Conservation (phyloP, 805 yeast genomes). For the Barnettozyma populi region DNA sequence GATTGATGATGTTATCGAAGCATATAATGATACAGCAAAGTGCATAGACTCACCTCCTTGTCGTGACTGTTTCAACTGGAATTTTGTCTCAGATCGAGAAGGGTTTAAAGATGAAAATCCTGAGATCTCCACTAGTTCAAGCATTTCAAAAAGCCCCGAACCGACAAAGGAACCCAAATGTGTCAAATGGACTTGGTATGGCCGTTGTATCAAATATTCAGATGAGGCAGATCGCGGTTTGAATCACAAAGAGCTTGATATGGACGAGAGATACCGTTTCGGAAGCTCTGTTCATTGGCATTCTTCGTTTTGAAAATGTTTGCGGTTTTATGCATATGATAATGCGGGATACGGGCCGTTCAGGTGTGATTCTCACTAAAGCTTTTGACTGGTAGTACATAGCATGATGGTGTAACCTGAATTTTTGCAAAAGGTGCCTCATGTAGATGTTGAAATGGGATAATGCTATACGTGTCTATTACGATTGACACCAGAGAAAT, state of each 20-base stretch:
- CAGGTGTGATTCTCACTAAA: too few species aligned
- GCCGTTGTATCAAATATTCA: constrained; percentile 45
- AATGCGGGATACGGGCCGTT: too few species aligned
- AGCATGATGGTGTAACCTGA: too few species aligned
- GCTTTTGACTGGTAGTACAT: too few species aligned
- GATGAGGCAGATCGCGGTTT: constrained; percentile 6
- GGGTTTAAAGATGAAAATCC: constrained; percentile 4
- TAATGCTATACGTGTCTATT: too few species aligned
- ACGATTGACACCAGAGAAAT: too few species aligned
- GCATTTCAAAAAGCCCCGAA: constrained; percentile 4
- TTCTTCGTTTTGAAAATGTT: background rate
- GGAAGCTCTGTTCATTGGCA: background rate
- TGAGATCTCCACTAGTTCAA: background rate
- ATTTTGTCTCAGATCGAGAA: constrained; percentile 46
- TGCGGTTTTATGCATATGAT: too few species aligned
- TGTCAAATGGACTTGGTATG: constrained; percentile 43
- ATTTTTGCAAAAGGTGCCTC: too few species aligned
- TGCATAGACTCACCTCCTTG: constrained; percentile 80
- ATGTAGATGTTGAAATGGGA: too few species aligned
- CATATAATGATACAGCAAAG: constrained; percentile 69
- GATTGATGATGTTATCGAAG: constrained; percentile 69
- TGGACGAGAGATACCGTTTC: background rate
- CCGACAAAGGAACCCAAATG: constrained; percentile 26
- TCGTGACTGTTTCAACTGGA: constrained; percentile 88
- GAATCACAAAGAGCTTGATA: background rate